A percentile compares a stretch with the other conserved stretches of the same genome.
Evolutionary conservation across 2,329 filamentous ascomycete species (phyloP).

Genomic region (Sclerotinia nivalis): DNA sequence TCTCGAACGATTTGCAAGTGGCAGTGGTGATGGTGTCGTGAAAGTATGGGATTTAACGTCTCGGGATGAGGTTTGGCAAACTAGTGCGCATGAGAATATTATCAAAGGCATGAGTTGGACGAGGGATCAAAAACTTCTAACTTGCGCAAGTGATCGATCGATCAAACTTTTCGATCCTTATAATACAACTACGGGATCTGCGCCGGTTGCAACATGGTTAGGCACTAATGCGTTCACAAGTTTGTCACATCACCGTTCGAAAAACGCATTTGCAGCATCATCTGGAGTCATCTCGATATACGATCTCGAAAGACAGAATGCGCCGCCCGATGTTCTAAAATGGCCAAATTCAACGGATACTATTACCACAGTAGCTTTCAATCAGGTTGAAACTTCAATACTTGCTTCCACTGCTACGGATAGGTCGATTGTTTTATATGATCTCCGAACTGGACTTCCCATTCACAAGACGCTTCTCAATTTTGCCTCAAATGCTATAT

Average conservation of each 20-base stretch:
- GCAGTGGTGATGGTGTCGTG: conserved; percentile 86
- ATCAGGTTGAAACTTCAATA: conserved; percentile 90
- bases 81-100: conserved; percentile 86
- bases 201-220: conserved; percentile 82
- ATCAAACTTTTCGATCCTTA: conserved; percentile 94
- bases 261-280: conserved; percentile 76
- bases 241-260: conserved; percentile 77
- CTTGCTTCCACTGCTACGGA: conserved; percentile 84
- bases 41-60: conserved; percentile 87
- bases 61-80: conserved; percentile 72
- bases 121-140: conserved; percentile 77
- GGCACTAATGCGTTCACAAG: conserved; percentile 81
- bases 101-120: conserved; percentile 93
- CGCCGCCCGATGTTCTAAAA: conserved; percentile 76
- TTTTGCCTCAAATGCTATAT: conserved; percentile 78
- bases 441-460: conserved; percentile 82
- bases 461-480: conserved; percentile 78
- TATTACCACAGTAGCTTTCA: conserved; percentile 85
- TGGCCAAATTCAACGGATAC: conserved; percentile 92
- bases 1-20: conserved; percentile 74
- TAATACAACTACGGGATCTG: conserved; percentile 64
- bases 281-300: conserved; percentile 83
- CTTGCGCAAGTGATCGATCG: conserved; percentile 81
- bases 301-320: conserved; percentile 78
- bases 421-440: conserved; percentile 85